Conservation (phyloP, 495 filamentous ascomycete species). For the Trichoderma gamsii region DNA sequence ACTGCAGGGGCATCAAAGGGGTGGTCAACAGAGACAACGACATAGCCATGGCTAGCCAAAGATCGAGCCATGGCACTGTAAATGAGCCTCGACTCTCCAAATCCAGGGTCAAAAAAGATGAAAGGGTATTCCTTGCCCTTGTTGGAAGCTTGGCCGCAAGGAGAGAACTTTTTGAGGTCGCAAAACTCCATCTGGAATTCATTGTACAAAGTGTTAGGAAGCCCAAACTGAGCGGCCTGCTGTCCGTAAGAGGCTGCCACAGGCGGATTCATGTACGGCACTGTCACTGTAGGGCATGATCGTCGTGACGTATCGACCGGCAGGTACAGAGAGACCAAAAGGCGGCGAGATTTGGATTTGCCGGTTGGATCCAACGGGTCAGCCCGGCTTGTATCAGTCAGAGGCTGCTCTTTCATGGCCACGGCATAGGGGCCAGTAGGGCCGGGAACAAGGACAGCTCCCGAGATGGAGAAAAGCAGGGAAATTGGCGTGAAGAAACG, state of each 20-base stretch:
- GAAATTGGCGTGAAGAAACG: neutral
- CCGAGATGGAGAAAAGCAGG: neutral
- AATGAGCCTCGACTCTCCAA: constrained; percentile 4
- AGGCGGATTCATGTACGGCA: neutral
- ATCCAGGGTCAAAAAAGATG: neutral
- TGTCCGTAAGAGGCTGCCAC: neutral
- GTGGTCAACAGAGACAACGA: neutral
- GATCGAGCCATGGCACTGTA: neutral
- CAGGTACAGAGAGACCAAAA: neutral
- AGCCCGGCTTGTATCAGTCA: neutral
- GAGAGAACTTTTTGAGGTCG: neutral
- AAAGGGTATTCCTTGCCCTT: neutral
- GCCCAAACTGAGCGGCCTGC: neutral
- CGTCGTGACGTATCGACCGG: neutral
- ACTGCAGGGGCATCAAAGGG: neutral
- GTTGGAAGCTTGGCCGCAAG: neutral
- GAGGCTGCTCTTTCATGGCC: neutral
- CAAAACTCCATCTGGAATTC: neutral
- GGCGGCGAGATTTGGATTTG: neutral
- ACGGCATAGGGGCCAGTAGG: neutral
- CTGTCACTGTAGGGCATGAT: neutral
- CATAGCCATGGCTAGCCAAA: neutral
- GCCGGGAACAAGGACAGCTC: neutral
- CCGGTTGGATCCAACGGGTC: neutral
- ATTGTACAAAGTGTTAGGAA: neutral